These are phyloP conservation scores for Collybia nuda DNA, from an alignment of 768 basidiomycete genomes.

Conservation along the genomic window DNA sequence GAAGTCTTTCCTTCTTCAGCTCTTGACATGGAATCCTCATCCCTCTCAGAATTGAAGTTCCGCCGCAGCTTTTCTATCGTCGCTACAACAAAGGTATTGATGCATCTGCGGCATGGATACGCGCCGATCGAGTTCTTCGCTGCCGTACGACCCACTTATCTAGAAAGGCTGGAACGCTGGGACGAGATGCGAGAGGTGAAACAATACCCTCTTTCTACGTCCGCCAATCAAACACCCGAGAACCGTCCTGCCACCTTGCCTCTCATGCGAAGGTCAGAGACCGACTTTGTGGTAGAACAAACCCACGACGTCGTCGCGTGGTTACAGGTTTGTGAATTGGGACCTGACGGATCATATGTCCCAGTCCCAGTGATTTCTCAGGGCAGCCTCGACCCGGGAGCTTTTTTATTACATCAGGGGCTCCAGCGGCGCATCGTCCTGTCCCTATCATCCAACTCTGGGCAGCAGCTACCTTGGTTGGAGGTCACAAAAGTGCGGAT, in stretches of 20 bases:
- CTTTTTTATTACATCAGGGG: constrained; percentile 90
- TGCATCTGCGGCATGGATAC: constrained; percentile 72
- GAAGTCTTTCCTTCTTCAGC: constrained; percentile 79
- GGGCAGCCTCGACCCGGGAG: constrained; percentile 75
- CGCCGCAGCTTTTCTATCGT: constrained; percentile 80
- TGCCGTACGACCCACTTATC: constrained; percentile 73
- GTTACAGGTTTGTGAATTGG: constrained; percentile 85
- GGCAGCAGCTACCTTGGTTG: constrained; percentile 85
- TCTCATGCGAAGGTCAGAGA: constrained; percentile 91
- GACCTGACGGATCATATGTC: constrained; percentile 77
- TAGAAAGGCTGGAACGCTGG: constrained; percentile 90
- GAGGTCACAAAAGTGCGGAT: constrained; percentile 74
- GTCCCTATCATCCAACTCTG: constrained; percentile 83
- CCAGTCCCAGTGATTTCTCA: constrained; percentile 83
- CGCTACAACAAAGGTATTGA: constrained; percentile 69
- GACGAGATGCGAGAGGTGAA: constrained; percentile 88
- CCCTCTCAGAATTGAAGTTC: constrained; percentile 81
- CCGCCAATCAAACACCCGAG: constrained; percentile 35
- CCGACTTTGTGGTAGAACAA: constrained; percentile 86
- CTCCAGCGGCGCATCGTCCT: constrained; percentile 82
- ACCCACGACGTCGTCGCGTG: constrained; percentile 89
- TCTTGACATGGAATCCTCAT: constrained; percentile 69
- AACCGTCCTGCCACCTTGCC: constrained; percentile 44
- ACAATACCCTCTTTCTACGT: constrained; percentile 36
- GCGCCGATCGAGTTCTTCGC: constrained; percentile 93